A percentile compares a stretch with the other conserved stretches of the same genome.
Conservation (phyloP, 2,329 filamentous ascomycete species). For the Zelopaecilomyces penicillatus region DNA sequence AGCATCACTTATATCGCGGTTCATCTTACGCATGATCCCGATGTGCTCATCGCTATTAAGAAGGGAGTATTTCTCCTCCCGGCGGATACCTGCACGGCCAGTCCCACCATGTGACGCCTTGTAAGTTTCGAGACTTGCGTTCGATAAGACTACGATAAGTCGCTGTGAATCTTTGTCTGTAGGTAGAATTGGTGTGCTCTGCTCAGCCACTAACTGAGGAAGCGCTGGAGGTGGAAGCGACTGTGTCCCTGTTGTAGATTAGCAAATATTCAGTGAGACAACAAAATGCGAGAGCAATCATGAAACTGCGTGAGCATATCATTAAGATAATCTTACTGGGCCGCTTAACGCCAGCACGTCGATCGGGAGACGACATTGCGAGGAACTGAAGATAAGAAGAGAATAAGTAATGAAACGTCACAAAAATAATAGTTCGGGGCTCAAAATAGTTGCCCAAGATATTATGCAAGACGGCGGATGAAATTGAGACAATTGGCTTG, state of each 20-base stretch:
- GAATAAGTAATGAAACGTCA: neutral
- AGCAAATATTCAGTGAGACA: no score
- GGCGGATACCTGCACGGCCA: constrained; percentile 53
- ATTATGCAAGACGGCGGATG: no score
- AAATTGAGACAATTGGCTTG: no score
- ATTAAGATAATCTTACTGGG: constrained; percentile 28
- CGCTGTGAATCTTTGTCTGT: constrained; percentile 86
- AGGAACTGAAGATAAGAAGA: neutral
- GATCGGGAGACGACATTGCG: constrained; percentile 33
- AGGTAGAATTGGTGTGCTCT: constrained; percentile 73
- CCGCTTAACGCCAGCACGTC: constrained; percentile 33
- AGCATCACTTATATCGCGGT: constrained; percentile 94
- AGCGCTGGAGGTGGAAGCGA: constrained; percentile 87
- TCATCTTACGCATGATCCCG: constrained; percentile 99
- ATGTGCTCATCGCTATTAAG: constrained; percentile 99
- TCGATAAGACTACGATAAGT: constrained; percentile 90
- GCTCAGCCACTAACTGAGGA: constrained; percentile 87
- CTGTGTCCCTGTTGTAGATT: constrained; percentile 61
- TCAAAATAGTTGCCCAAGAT: no score
- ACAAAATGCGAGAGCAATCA: no score
- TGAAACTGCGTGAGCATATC: neutral
- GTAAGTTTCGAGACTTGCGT: constrained; percentile 96
- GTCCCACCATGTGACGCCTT: constrained; percentile 71
- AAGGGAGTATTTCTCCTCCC: constrained; percentile 93
- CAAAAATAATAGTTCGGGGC: no score